phyloP scores from a whole-genome alignment of 2,329 filamentous ascomycete genomes.

The Botryotinia calthae region DNA sequence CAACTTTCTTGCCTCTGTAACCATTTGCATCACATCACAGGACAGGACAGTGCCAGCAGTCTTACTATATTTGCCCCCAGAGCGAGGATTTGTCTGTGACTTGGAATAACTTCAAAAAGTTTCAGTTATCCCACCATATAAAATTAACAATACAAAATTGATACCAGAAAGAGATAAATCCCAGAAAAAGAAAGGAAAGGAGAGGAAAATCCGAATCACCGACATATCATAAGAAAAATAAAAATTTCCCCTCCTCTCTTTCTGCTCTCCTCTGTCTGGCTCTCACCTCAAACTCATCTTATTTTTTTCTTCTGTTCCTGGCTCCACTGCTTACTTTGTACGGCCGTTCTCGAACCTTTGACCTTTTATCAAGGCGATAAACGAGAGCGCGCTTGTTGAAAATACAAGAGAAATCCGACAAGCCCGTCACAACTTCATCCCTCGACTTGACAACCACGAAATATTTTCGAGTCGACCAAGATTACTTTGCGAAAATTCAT shows the following conservation, averaged over 20 bases:
- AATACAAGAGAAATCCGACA: constrained; percentile 19
- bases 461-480: constrained; percentile 1
- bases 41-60: not conserved
- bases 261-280: not conserved
- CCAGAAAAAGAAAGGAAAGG: not conserved
- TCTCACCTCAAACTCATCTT: not conserved
- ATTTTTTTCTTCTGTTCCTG: constrained; percentile 13
- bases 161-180: not conserved
- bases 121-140: not conserved
- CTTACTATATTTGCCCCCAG: not conserved
- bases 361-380: constrained; percentile 13
- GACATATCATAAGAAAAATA: not conserved
- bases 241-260: not conserved
- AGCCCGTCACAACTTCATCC: constrained; percentile 16
- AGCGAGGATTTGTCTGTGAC: not conserved
- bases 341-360: constrained; percentile 17
- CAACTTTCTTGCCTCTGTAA: not conserved
- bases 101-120: not conserved
- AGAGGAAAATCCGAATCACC: constrained; percentile 4
- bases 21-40: not conserved
- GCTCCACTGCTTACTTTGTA: constrained; percentile 17
- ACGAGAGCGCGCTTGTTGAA: constrained; percentile 18
- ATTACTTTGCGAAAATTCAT: constrained; percentile 1
- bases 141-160: not conserved
- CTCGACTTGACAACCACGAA: constrained; percentile 10